These are phyloP conservation scores for Euphorbia pulcherrima DNA, from an alignment of 345 rosid genomes.

Conservation along the genomic window DNA sequence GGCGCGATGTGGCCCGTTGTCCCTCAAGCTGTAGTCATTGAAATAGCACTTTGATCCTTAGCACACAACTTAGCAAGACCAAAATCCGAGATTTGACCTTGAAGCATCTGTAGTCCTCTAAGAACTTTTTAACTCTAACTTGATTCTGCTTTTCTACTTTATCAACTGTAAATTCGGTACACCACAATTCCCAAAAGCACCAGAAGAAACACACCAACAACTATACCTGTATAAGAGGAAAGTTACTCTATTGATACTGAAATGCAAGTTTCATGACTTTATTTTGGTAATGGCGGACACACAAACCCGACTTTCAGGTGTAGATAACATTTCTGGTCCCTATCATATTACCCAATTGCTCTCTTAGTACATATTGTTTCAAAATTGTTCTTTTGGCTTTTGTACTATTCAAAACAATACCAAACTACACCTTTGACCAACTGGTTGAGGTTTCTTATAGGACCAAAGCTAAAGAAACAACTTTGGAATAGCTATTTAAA, in stretches of 20 bases:
- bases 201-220: neutral
- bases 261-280: neutral
- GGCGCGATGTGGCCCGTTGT: constrained; percentile 18
- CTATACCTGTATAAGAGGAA: constrained; percentile 7
- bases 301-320: too few relatives aligned
- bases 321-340: too few relatives aligned
- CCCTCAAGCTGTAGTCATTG: neutral
- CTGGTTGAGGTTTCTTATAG: too few relatives aligned
- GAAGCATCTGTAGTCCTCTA: constrained; percentile 16
- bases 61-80: constrained; percentile 7
- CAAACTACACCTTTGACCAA: too few relatives aligned
- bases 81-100: constrained; percentile 9
- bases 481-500: too few relatives aligned
- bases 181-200: neutral
- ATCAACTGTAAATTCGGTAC: constrained; percentile 3
- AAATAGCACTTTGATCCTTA: constrained; percentile 7
- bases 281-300: too few relatives aligned
- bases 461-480: too few relatives aligned
- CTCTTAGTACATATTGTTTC: too few relatives aligned
- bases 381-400: too few relatives aligned
- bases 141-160: constrained; percentile 15
- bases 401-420: too few relatives aligned
- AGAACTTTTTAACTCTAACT: constrained; percentile 7
- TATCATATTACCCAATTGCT: too few relatives aligned
- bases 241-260: neutral